Conservation (phyloP, 2,329 filamentous ascomycete species). For the Aureobasidium musti region DNA sequence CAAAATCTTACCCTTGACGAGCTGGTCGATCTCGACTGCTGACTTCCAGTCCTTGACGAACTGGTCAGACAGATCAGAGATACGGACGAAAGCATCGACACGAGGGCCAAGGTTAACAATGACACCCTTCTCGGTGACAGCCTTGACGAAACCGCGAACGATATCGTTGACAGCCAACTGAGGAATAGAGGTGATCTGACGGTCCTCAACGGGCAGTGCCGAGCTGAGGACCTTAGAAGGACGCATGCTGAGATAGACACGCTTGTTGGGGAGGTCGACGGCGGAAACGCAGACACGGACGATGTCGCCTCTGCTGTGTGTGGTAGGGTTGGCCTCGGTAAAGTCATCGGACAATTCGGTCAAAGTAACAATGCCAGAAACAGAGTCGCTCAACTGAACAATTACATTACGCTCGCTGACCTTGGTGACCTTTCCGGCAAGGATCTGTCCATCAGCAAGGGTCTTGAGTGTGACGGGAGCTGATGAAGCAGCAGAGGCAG, state of each 20-base stretch:
- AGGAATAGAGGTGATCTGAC: constrained; percentile 69
- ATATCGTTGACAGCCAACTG: constrained; percentile 76
- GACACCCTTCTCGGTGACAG: constrained; percentile 82
- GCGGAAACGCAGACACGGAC: constrained; percentile 82
- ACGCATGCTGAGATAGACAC: constrained; percentile 74
- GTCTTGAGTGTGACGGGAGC: constrained; percentile 67
- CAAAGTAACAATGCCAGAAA: constrained; percentile 78
- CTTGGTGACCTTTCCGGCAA: constrained; percentile 83
- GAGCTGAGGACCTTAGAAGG: constrained; percentile 90
- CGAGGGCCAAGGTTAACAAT: constrained; percentile 82
- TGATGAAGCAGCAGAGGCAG: constrained; percentile 58
- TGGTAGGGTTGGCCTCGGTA: constrained; percentile 71
- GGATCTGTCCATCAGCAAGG: constrained; percentile 74
- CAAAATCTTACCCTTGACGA: constrained; percentile 84
- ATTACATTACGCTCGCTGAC: constrained; percentile 79
- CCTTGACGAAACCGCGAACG: constrained; percentile 88
- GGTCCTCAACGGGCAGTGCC: constrained; percentile 75
- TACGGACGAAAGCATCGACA: constrained; percentile 78
- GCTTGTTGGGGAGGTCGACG: constrained; percentile 82
- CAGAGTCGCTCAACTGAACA: constrained; percentile 77
- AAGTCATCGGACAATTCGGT: constrained; percentile 87
- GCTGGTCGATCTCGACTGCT: constrained; percentile 80
- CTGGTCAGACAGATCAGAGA: constrained; percentile 84
- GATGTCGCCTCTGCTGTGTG: constrained; percentile 80
- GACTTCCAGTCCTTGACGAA: constrained; percentile 97